phyloP scores from a whole-genome alignment of 129 eudicot genomes.

The Tagetes patula region DNA sequence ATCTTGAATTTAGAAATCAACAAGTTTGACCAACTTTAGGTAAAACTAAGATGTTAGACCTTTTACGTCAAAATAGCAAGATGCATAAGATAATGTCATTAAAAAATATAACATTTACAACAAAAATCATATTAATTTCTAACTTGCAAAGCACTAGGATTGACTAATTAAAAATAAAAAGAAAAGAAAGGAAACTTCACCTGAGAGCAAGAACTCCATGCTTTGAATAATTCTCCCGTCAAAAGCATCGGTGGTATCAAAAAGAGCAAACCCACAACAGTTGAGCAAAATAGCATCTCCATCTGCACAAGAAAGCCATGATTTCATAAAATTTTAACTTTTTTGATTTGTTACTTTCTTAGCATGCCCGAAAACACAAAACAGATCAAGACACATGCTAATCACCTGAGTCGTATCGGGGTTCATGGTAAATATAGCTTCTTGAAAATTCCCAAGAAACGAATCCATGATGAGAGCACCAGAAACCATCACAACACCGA shows the following conservation, averaged over 20 bases:
- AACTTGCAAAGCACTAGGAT: not conserved
- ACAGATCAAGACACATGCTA: constrained; percentile 11
- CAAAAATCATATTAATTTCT: not conserved
- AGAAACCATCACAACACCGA: constrained; percentile 85
- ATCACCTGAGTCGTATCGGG: constrained; percentile 88
- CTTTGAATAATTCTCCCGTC: constrained; percentile 81
- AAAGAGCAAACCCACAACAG: constrained; percentile 88
- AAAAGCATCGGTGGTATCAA: constrained; percentile 91
- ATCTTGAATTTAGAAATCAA: constrained; percentile 1
- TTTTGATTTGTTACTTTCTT: constrained; percentile 2
- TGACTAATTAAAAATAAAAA: not conserved
- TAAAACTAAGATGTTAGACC: not conserved
- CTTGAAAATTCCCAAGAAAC: constrained; percentile 89
- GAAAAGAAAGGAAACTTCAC: constrained; percentile 30
- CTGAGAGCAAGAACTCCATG: constrained; percentile 83
- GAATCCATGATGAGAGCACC: constrained; percentile 92
- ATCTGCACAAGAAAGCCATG: constrained; percentile 48
- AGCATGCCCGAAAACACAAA: not conserved
- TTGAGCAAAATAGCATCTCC: constrained; percentile 97
- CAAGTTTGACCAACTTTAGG: not conserved
- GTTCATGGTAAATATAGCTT: constrained; percentile 86
- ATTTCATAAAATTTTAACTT: constrained; percentile 14
- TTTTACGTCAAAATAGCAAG: not conserved
- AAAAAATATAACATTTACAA: not conserved
- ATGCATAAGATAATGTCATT: not conserved